Percentiles rank a stretch among this genome's conserved stretches.
Evolutionary conservation across 2,329 filamentous ascomycete species (phyloP).

Genomic region (Metarhizium sp.): DNA sequence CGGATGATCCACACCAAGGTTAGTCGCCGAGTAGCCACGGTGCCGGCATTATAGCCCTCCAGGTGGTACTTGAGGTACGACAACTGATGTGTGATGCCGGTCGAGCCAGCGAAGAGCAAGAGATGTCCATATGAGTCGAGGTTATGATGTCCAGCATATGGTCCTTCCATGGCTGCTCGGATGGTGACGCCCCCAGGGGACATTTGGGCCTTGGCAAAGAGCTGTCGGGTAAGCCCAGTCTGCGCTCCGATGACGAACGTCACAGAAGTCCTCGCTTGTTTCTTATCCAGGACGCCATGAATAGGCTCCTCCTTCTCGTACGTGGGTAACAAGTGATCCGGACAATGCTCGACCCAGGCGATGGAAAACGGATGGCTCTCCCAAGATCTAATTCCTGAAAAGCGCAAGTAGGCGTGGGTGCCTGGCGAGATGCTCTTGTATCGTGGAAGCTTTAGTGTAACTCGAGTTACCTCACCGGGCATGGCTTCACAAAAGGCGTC

Average conservation of each 20-base stretch:
- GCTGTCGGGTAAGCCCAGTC: conserved; percentile 75
- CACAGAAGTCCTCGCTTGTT: conserved; percentile 43
- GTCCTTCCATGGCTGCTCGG: conserved; percentile 75
- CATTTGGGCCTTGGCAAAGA: conserved; percentile 60
- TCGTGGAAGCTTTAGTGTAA: conserved; percentile 60
- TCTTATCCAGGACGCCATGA: conserved; percentile 28
- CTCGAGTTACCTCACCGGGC: conserved; percentile 59
- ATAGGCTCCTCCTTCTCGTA: conserved; percentile 33
- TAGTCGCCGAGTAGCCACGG: conserved; percentile 70
- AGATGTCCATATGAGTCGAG: conserved; percentile 89
- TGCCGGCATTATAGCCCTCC: conserved; percentile 57
- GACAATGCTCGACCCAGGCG: conserved; percentile 57
- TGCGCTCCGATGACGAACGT: conserved; percentile 82
- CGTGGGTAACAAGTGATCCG: conserved; percentile 27
- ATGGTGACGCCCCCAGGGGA: conserved; percentile 49
- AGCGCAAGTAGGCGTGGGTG: conserved; percentile 66
- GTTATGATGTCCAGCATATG: conserved; percentile 75
- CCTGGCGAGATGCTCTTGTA: conserved; percentile 59
- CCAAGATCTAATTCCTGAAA: conserved; percentile 56
- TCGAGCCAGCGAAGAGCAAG: conserved; percentile 83
- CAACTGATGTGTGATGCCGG: conserved; percentile 92
- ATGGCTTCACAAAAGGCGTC: conserved; percentile 58
- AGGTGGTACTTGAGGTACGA: conserved; percentile 76
- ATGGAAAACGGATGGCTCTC: conserved; percentile 73
- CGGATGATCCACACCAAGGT: conserved; percentile 90